Evolutionary conservation across 805 yeast species (phyloP).

Genomic region (Hanseniaspora mollemarum): DNA sequence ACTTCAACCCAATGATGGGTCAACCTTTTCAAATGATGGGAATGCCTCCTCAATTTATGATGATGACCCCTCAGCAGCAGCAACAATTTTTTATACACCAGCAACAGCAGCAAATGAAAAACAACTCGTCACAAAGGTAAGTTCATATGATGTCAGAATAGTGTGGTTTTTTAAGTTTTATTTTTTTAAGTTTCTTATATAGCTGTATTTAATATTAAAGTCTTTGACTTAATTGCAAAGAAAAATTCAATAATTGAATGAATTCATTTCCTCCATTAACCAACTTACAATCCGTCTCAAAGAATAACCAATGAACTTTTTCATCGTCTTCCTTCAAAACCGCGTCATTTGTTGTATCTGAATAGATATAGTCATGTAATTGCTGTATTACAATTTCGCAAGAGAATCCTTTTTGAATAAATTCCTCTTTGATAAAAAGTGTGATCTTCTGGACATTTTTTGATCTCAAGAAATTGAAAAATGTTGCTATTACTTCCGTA

Average conservation of each 20-base stretch:
- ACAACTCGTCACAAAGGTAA: background rate
- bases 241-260: conserved; percentile 60
- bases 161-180: background rate
- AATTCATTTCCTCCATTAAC: conserved; percentile 85
- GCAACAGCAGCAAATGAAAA: background rate
- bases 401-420: conserved; percentile 63
- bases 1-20: background rate
- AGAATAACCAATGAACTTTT: conserved; percentile 49
- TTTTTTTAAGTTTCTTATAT: background rate
- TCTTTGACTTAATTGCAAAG: conserved; percentile 34
- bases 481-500: conserved; percentile 32
- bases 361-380: conserved; percentile 48
- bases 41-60: conserved; percentile 21
- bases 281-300: conserved; percentile 62
- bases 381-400: conserved; percentile 61
- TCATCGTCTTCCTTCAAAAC: conserved; percentile 45
- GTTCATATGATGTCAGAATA: too few species aligned
- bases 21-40: conserved; percentile 16
- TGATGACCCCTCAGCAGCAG: background rate
- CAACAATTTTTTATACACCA: background rate
- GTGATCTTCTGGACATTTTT: conserved; percentile 31
- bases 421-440: conserved; percentile 35
- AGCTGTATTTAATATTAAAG: background rate
- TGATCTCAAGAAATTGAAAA: conserved; percentile 33
- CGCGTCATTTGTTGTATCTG: background rate